Evolutionary conservation across 2,329 filamentous ascomycete species (phyloP).

Genomic region (Hortaea werneckii): DNA sequence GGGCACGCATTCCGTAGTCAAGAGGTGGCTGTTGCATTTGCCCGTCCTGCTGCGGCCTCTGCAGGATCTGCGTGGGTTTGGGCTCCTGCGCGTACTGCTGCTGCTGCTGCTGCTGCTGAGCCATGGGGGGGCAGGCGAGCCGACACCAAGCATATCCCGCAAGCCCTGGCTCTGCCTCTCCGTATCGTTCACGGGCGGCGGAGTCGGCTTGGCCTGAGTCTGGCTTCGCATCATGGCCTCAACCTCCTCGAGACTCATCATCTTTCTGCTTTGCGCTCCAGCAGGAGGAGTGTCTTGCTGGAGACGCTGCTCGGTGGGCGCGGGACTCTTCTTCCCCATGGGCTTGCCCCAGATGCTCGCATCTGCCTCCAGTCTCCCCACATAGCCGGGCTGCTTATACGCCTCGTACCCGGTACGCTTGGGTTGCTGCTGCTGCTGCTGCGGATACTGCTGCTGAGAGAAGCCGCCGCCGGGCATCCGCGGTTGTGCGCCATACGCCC

Average conservation of each 20-base stretch:
- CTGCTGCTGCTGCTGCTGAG: conserved; percentile 18
- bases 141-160: conserved; percentile 25
- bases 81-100: conserved; percentile 16
- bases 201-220: conserved; percentile 41
- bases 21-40: conserved; percentile 6
- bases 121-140: conserved; percentile 11
- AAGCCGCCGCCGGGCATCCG: conserved; percentile 45
- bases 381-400: conserved; percentile 72
- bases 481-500: conserved; percentile 37
- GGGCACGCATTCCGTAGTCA: conserved; percentile 23
- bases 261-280: conserved; percentile 49
- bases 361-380: conserved; percentile 85
- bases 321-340: conserved; percentile 42
- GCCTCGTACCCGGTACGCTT: conserved; percentile 80
- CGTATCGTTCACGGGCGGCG: conserved; percentile 13
- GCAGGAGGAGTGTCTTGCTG: conserved; percentile 20
- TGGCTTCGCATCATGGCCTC: conserved; percentile 74
- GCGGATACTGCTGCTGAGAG: conserved; percentile 23
- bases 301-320: conserved; percentile 13
- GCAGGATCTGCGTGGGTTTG: conserved; percentile 36
- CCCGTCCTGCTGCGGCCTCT: conserved; percentile 34
- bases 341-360: conserved; percentile 83
- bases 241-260: conserved; percentile 94
- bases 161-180: conserved; percentile 23
- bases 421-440: conserved; percentile 44